Conservation (phyloP, 306 rosid species). For the Vigna mungo region DNA sequence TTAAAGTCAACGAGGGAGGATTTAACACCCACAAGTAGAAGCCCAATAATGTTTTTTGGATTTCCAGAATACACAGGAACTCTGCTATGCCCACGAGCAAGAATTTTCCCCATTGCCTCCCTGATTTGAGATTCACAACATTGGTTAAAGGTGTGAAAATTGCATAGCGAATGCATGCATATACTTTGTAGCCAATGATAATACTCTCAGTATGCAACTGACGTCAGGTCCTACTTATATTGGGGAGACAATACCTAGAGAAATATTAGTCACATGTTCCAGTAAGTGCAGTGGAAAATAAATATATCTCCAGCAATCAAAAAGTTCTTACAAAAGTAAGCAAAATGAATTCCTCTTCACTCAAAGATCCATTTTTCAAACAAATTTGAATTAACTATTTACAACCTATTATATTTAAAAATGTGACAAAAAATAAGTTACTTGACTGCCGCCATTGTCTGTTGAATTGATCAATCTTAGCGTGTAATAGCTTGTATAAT, state of each 20-base stretch:
- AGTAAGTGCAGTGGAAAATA: slow-evolving; percentile 18
- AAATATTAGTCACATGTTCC: slow-evolving; percentile 15
- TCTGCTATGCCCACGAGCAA: slow-evolving; percentile 97
- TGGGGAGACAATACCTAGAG: slow-evolving; percentile 4
- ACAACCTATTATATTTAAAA: neutral
- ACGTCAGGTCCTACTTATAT: slow-evolving; percentile 10
- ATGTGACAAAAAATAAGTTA: slow-evolving; percentile 7
- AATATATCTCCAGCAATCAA: slow-evolving; percentile 31
- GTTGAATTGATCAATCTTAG: neutral
- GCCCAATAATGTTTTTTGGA: slow-evolving; percentile 90
- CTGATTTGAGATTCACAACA: slow-evolving; percentile 55
- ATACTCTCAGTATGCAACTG: slow-evolving; percentile 13
- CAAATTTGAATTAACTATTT: neutral
- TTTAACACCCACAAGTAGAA: slow-evolving; percentile 72
- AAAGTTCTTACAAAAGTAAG: neutral
- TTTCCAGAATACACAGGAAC: slow-evolving; percentile 97
- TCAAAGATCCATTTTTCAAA: neutral
- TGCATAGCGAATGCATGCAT: neutral
- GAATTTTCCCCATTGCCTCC: slow-evolving; percentile 99
- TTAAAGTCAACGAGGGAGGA: slow-evolving; percentile 24
- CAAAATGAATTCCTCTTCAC: slow-evolving; percentile 11
- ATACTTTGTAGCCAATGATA: slow-evolving; percentile 14
- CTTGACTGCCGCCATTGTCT: neutral
- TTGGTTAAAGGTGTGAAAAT: neutral
- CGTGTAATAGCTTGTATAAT: neutral